Conservation (phyloP, 805 yeast genomes). For the Blastobotrys terrestris region DNA sequence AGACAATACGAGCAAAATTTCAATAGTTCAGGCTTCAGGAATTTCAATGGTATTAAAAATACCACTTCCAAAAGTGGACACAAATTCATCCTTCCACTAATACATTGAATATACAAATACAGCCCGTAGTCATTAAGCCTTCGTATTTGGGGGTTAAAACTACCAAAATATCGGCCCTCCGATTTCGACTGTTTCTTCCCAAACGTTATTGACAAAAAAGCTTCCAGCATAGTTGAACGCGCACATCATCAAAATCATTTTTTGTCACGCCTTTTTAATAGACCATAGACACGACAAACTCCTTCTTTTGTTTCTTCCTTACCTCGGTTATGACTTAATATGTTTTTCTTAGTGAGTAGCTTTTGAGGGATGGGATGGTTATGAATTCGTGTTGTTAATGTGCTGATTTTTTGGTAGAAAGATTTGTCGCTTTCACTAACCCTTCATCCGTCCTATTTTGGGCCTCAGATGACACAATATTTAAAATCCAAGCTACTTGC, state of each 20-base stretch:
- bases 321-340: constrained; percentile 1
- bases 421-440: constrained; percentile 89
- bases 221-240: background rate
- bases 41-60: too few species aligned
- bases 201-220: too few species aligned
- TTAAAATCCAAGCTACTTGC: constrained; percentile 82
- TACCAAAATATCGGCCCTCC: too few species aligned
- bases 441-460: constrained; percentile 94
- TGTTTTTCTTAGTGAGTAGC: constrained; percentile 9
- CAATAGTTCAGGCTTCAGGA: too few species aligned
- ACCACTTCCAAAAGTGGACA: too few species aligned
- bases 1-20: too few species aligned
- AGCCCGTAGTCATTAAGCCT: background rate
- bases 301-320: background rate
- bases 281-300: background rate
- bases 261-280: background rate
- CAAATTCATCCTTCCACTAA: too few species aligned
- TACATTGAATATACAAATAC: too few species aligned
- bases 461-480: constrained; percentile 95
- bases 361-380: background rate
- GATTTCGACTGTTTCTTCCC: background rate
- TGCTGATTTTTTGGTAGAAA: constrained; percentile 39
- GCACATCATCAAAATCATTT: background rate
- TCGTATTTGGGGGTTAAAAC: background rate
- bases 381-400: constrained; percentile 7